Percentiles rank a stretch among this genome's conserved stretches.
phyloP scores from a whole-genome alignment of 768 basidiomycete species.

The Steccherinum ochraceum region DNA sequence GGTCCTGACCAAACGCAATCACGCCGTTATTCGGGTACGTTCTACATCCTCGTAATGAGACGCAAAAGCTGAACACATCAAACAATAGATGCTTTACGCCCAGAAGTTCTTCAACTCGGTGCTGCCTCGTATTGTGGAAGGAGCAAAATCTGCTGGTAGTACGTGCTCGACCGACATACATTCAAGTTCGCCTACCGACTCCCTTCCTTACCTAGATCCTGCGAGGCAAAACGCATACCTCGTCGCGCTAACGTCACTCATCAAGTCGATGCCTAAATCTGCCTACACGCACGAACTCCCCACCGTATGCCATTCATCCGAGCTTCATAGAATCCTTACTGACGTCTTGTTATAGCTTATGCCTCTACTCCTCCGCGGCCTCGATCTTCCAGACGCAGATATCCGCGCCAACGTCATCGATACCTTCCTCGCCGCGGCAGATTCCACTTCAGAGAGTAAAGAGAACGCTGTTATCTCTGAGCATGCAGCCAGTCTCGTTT shows the following conservation, averaged over 20 bases:
- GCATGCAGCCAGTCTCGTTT: slow-evolving; percentile 67
- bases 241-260: slow-evolving; percentile 75
- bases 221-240: slow-evolving; percentile 62
- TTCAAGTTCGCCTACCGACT: not conserved
- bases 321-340: not conserved
- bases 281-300: slow-evolving; percentile 68
- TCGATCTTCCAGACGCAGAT: slow-evolving; percentile 67
- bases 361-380: slow-evolving; percentile 79
- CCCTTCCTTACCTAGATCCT: slow-evolving; percentile 31
- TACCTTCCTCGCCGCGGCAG: slow-evolving; percentile 65
- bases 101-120: slow-evolving; percentile 71
- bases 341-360: slow-evolving; percentile 54
- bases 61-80: not conserved
- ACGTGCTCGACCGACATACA: slow-evolving; percentile 14
- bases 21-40: slow-evolving; percentile 68
- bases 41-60: not conserved
- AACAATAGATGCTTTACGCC: slow-evolving; percentile 55
- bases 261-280: slow-evolving; percentile 73
- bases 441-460: slow-evolving; percentile 42
- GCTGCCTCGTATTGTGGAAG: slow-evolving; percentile 68
- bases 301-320: slow-evolving; percentile 33
- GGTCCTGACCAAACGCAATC: slow-evolving; percentile 70
- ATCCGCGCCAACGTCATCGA: slow-evolving; percentile 79
- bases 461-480: slow-evolving; percentile 41
- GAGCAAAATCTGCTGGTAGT: slow-evolving; percentile 55